Conservation (phyloP, 164 flowering plant genomes). For the Vitis labrusca region DNA sequence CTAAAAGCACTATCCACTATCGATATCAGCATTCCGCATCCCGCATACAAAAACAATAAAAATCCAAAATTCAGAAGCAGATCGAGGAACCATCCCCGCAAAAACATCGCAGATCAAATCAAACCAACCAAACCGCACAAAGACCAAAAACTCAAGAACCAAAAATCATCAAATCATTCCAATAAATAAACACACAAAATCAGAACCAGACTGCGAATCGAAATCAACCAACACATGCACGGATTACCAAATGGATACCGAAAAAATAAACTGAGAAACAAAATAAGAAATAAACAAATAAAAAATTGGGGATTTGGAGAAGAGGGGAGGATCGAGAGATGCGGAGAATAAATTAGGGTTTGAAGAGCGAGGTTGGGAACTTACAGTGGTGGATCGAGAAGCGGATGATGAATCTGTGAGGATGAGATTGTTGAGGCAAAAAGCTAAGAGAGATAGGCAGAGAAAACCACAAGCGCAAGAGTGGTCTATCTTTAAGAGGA, state of each 20-base stretch:
- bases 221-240: neutral
- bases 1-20: no score
- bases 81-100: neutral
- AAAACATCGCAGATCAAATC: neutral
- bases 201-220: neutral
- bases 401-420: conserved; percentile 21
- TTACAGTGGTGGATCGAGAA: conserved; percentile 30
- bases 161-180: neutral
- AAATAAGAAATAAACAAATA: neutral
- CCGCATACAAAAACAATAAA: neutral
- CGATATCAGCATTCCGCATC: no score
- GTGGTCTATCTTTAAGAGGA: conserved; percentile 1
- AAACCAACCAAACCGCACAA: neutral
- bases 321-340: conserved; percentile 11
- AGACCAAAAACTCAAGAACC: neutral
- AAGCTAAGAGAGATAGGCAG: conserved; percentile 4
- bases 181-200: conserved; percentile 4
- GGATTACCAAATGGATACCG: neutral
- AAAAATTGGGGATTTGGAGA: conserved; percentile 18
- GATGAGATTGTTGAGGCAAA: conserved; percentile 21
- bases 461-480: conserved; percentile 15
- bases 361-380: conserved; percentile 13
- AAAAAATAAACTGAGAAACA: neutral
- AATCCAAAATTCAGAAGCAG: neutral
- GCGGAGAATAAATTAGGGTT: conserved; percentile 16